Evolutionary conservation across 1,284 basidiomycete genomes (phyloP).

Genomic region (Rhodotorula glutinis): DNA sequence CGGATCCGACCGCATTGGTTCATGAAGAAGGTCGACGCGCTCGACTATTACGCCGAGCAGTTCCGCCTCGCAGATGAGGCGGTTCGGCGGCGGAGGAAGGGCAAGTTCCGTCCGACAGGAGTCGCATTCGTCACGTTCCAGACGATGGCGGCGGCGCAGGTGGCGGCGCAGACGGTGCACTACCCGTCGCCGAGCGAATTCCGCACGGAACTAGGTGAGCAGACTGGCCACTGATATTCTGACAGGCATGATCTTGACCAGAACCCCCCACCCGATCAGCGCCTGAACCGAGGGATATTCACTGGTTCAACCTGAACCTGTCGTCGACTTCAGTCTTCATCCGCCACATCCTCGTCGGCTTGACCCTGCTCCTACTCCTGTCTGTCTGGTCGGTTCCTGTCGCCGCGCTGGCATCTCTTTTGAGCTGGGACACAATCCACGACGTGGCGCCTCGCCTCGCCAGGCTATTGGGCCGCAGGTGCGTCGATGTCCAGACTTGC

Average conservation of each 20-base stretch:
- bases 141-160: slow-evolving; percentile 89
- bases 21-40: slow-evolving; percentile 69
- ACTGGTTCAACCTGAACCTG: slow-evolving; percentile 84
- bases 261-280: too few relatives aligned
- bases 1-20: slow-evolving; percentile 67
- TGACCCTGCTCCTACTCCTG: slow-evolving; percentile 46
- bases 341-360: slow-evolving; percentile 66
- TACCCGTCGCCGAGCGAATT: slow-evolving; percentile 65
- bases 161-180: slow-evolving; percentile 81
- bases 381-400: slow-evolving; percentile 72
- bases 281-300: slow-evolving; percentile 91
- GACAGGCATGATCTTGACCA: too few relatives aligned
- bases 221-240: not conserved
- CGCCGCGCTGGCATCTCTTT: slow-evolving; percentile 72
- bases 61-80: slow-evolving; percentile 76
- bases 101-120: slow-evolving; percentile 73
- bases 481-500: not conserved
- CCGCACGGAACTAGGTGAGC: slow-evolving; percentile 57
- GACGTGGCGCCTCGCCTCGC: slow-evolving; percentile 79
- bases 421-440: slow-evolving; percentile 89
- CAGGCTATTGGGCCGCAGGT: slow-evolving; percentile 65
- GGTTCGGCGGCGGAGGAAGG: slow-evolving; percentile 61
- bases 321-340: slow-evolving; percentile 59
- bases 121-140: slow-evolving; percentile 96
- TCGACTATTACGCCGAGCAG: slow-evolving; percentile 74